Percentiles rank a stretch among this genome's conserved stretches.
Evolutionary conservation across 2,329 filamentous ascomycete species (phyloP).

Genomic region (Daldinia eschscholtzii): DNA sequence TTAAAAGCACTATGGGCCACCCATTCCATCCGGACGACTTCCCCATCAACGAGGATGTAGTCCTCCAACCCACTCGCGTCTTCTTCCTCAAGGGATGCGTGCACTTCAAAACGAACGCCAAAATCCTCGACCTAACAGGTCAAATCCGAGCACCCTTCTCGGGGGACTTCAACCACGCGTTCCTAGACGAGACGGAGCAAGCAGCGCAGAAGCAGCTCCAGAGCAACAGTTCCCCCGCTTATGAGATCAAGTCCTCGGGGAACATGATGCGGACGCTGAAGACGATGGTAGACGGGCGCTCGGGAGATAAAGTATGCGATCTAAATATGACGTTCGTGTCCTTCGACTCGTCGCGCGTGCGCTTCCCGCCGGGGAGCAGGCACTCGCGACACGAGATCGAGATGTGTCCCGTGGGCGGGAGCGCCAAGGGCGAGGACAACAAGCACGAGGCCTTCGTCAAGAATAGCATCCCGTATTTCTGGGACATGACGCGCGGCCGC

Average conservation of each 20-base stretch:
- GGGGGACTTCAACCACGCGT: slow-evolving; percentile 50
- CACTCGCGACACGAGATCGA: slow-evolving; percentile 53
- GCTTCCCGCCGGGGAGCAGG: slow-evolving; percentile 49
- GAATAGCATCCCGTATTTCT: slow-evolving; percentile 54
- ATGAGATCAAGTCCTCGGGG: slow-evolving; percentile 50
- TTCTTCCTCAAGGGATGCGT: slow-evolving; percentile 52
- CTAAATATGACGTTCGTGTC: slow-evolving; percentile 55
- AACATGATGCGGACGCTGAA: slow-evolving; percentile 56
- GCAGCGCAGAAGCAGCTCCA: slow-evolving; percentile 40
- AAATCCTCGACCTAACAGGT: slow-evolving; percentile 49
- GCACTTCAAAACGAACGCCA: slow-evolving; percentile 53
- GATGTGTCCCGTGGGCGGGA: slow-evolving; percentile 51
- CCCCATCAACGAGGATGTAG: slow-evolving; percentile 49
- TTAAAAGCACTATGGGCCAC: slow-evolving; percentile 48
- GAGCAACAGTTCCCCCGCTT: slow-evolving; percentile 25
- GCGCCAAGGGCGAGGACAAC: slow-evolving; percentile 33
- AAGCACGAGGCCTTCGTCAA: slow-evolving; percentile 54
- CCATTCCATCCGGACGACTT: slow-evolving; percentile 54
- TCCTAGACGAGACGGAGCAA: slow-evolving; percentile 47
- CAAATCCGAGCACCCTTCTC: slow-evolving; percentile 45
- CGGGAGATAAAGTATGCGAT: slow-evolving; percentile 49
- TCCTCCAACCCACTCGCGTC: slow-evolving; percentile 46
- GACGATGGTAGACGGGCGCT: slow-evolving; percentile 47
- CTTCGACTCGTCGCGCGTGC: slow-evolving; percentile 49
- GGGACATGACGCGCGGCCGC: slow-evolving; percentile 52